Evolutionary conservation across 129 eudicot genomes (phyloP).

Genomic region (Flaveria sonorensis): DNA sequence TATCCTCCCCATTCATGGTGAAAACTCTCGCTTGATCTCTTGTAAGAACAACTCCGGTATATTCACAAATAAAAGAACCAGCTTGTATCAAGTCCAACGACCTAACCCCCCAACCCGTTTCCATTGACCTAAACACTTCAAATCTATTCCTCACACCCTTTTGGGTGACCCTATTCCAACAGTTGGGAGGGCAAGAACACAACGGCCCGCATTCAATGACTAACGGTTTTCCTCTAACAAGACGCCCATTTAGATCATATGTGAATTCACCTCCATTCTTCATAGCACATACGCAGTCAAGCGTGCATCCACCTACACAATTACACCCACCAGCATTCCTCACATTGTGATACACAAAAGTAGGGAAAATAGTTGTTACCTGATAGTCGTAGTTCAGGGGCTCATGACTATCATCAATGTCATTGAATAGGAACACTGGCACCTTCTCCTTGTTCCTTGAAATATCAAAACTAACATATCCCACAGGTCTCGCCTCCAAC

Average conservation of each 20-base stretch:
- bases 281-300: not conserved
- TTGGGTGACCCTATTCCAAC: slow-evolving; percentile 26
- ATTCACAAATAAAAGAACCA: slow-evolving; percentile 27
- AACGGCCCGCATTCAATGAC: slow-evolving; percentile 18
- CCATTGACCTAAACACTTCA: slow-evolving; percentile 26
- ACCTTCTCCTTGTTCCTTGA: slow-evolving; percentile 11
- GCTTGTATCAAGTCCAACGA: slow-evolving; percentile 24
- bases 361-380: slow-evolving; percentile 10
- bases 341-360: slow-evolving; percentile 15
- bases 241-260: slow-evolving; percentile 1
- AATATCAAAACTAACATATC: slow-evolving; percentile 9
- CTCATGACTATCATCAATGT: slow-evolving; percentile 21
- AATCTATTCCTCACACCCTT: slow-evolving; percentile 15
- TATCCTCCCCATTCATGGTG: slow-evolving; percentile 26
- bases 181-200: slow-evolving; percentile 17
- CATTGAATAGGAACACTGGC: slow-evolving; percentile 10
- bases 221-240: slow-evolving; percentile 18
- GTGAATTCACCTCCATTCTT: slow-evolving; percentile 16
- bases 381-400: slow-evolving; percentile 14
- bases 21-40: slow-evolving; percentile 9
- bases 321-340: slow-evolving; percentile 9
- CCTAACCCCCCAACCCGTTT: slow-evolving; percentile 27
- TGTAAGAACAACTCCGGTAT: slow-evolving; percentile 26
- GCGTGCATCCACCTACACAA: slow-evolving; percentile 11
- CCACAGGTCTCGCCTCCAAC: slow-evolving; percentile 11